Evolutionary conservation across 129 eudicot species (phyloP).

Genomic region (Ambrosia artemisiifolia): DNA sequence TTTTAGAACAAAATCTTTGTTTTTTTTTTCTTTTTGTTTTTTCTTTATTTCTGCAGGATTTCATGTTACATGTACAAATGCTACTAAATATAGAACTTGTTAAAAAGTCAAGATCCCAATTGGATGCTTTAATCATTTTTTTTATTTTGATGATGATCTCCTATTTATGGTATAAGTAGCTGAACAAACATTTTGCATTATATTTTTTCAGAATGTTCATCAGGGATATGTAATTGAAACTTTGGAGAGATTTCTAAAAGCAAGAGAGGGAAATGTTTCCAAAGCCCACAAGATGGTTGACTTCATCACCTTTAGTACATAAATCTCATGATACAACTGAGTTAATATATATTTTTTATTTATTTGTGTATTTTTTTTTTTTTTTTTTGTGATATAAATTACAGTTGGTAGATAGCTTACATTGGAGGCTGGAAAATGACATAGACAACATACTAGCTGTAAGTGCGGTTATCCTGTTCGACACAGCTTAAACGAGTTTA

Average conservation of each 20-base stretch:
- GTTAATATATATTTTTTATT: background rate
- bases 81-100: background rate
- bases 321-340: background rate
- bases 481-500: background rate
- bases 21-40: no score
- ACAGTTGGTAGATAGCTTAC: constrained; percentile 68
- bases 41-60: background rate
- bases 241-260: constrained; percentile 58
- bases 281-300: constrained; percentile 67
- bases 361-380: background rate
- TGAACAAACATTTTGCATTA: constrained; percentile 2
- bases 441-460: constrained; percentile 71
- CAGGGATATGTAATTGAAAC: constrained; percentile 59
- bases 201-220: constrained; percentile 66
- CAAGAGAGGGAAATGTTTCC: constrained; percentile 65
- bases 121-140: background rate
- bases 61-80: background rate
- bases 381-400: constrained; percentile 21
- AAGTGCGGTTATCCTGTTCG: constrained; percentile 17
- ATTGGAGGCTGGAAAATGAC: constrained; percentile 67
- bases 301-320: background rate
- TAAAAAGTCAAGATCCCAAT: constrained; percentile 2
- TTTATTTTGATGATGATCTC: background rate
- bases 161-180: background rate
- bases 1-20: background rate